These are phyloP conservation scores for Ailanthus altissimus DNA, from an alignment of 345 rosid genomes.

Conservation along the genomic window DNA sequence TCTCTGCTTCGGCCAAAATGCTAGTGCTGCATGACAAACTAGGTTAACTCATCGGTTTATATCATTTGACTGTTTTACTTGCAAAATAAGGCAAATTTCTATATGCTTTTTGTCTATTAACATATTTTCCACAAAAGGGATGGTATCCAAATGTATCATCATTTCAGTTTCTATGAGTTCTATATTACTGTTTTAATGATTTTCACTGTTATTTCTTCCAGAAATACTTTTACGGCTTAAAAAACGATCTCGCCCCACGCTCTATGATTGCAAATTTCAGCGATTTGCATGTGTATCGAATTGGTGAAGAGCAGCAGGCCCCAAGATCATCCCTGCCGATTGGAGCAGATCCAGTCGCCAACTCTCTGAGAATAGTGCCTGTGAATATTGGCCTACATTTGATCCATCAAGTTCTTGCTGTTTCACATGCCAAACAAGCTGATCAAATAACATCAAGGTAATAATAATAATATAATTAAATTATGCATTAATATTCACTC, in stretches of 20 bases:
- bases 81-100: too few species aligned
- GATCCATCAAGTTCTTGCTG: constrained; percentile 77
- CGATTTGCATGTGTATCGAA: constrained; percentile 66
- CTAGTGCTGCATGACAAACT: neutral
- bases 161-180: neutral
- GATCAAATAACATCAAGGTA: constrained; percentile 79
- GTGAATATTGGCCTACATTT: constrained; percentile 59
- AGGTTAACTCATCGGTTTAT: neutral
- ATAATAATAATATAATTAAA: neutral
- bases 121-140: too few species aligned
- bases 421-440: constrained; percentile 78
- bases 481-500: neutral
- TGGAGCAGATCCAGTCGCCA: constrained; percentile 69
- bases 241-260: constrained; percentile 78
- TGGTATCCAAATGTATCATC: too few species aligned
- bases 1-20: neutral
- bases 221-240: constrained; percentile 83
- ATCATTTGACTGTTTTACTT: too few species aligned
- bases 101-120: too few species aligned
- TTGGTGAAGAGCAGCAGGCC: constrained; percentile 92
- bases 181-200: neutral
- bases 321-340: constrained; percentile 83
- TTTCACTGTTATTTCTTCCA: constrained; percentile 31
- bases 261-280: constrained; percentile 61
- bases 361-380: constrained; percentile 60